Evolutionary conservation across 805 yeast species (phyloP), one percentile per base, ranked within the genome.

Genomic region (Priceomyces medius): DNA sequence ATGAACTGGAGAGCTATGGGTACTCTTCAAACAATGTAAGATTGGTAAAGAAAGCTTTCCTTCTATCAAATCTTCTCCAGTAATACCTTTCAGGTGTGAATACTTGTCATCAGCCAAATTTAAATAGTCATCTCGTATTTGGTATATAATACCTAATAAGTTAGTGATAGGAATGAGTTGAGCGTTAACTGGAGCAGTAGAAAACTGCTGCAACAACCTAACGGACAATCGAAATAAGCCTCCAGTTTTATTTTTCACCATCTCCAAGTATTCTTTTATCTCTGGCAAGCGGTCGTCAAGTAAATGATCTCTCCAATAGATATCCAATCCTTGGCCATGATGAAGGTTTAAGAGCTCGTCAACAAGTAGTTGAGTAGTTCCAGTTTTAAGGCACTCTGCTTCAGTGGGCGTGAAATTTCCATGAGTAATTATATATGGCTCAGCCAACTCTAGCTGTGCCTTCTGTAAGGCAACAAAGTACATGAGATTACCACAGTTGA

Each of bases 1-100:
- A 38, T 55, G 54, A 3, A 66, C 55, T 1, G 66, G 65, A 7
- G 55, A 48, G 18, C 40, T 28, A 12, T 45, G 40, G n/a, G 41
- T 17, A 16, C 39, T 42, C 10, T 31, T 35, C 28, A 62, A 44
- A 42, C 66, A 58, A 59, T 88, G 93, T 13, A 90, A 75, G 2
- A 90, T 80, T 0, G 97, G 97, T 47, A 87, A 85, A 0, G 96
- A 87, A 45, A 85, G 78, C 61, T 89, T 90, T 0, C 97, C 97
- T 58, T 90, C 97, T 0, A 88, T 79, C 21, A 90, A 74, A 56
- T 90, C 98, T 53, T 90, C 97, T 4, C 72, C 70, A 40, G 88
- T 80, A 47, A 76, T 76, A 2, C 73, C 73, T 2, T 95, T 96
- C 72, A 87, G 85, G 56, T 79, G 80, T 18, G 67, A 58, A 36